Evolutionary conservation across 1,284 basidiomycete species (phyloP).

Genomic region (Pascua guehoae): DNA sequence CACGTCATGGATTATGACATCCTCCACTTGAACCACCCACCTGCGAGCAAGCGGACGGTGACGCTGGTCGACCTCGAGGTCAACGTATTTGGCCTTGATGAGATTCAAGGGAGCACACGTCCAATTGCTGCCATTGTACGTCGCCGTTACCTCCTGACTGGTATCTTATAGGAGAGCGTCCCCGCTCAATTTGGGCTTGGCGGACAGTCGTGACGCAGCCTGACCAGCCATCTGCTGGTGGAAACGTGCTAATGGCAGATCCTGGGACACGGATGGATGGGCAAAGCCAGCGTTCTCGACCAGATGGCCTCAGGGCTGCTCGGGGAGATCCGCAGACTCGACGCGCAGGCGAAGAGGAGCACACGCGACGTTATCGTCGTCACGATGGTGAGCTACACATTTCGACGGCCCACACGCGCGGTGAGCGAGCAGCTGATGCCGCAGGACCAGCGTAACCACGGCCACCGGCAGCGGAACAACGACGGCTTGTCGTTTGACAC

Average conservation of each 20-base stretch:
- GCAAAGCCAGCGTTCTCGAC: constrained; percentile 32
- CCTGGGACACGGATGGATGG: constrained; percentile 38
- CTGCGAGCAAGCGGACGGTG: constrained; percentile 9
- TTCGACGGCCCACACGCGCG: too few species aligned
- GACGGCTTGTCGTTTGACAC: constrained; percentile 61
- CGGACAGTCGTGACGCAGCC: too few species aligned
- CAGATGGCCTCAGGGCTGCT: constrained; percentile 35
- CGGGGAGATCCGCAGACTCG: constrained; percentile 20
- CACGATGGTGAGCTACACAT: constrained; percentile 33
- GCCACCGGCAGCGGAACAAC: constrained; percentile 56
- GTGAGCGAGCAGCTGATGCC: neutral
- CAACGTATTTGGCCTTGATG: constrained; percentile 39
- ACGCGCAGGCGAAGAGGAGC: constrained; percentile 7
- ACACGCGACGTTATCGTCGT: constrained; percentile 41
- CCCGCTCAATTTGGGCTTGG: too few species aligned
- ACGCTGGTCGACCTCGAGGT: constrained; percentile 33
- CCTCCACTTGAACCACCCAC: constrained; percentile 22
- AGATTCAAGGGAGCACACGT: constrained; percentile 27
- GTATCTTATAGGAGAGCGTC: neutral
- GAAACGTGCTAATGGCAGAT: constrained; percentile 17
- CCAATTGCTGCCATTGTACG: constrained; percentile 36
- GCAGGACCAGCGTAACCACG: constrained; percentile 77
- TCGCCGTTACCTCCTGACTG: neutral
- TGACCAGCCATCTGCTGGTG: neutral
- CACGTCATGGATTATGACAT: constrained; percentile 16